Base-by-base conservation (phyloP, 1,139 yeast genomes). In the Keqinozyma sinolaborantium region DNA sequence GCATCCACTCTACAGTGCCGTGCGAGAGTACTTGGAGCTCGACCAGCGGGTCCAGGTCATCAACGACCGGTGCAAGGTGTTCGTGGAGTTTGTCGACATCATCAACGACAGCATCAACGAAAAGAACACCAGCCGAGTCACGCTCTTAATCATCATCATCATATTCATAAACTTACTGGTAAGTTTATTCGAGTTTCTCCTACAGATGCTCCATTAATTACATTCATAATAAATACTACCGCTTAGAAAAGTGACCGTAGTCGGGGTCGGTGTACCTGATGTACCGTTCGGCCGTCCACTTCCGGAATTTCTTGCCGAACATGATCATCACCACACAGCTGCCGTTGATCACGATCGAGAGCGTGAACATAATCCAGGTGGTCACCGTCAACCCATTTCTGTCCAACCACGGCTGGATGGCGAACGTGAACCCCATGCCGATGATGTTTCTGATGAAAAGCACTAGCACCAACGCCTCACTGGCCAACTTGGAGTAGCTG, bases 21-120 rank as follows among this genome's bases (percentile, higher is more conserved):
- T 90, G 36, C 63, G 97, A 36, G 97, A 92, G 45, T 92, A 92
- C 50, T 66, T 92, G 38, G 98, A 92, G 56, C 88, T 92, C 41
- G 97, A 90, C 51, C 95, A 86, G 56, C 67, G 98, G 36, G 96
- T 90, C 11, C 88, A 86, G 50, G 96, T 92, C 4, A 70, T 92
- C 32, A 92, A 92, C 50, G 97, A 92, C 54, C 66, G 97, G 29
- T 90, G 97, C 56, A 85, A 84, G 54, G 97, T 94, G 16, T 92
- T 90, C 51, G 67, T 92, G 51, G 98, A 92, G 49, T 83, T 92
- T 50, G 86, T 88, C 52, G 96, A 90, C 49, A 85, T 92, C 38
- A 80, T 94, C 41, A 87, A 92, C 24, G 97, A 94, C 51, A 85
- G 96, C 27, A 83, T 92, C 48, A 95, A 95, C 7, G 98, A 92